Base-by-base conservation (phyloP, 768 basidiomycete species). In the Amanita rubescens region DNA sequence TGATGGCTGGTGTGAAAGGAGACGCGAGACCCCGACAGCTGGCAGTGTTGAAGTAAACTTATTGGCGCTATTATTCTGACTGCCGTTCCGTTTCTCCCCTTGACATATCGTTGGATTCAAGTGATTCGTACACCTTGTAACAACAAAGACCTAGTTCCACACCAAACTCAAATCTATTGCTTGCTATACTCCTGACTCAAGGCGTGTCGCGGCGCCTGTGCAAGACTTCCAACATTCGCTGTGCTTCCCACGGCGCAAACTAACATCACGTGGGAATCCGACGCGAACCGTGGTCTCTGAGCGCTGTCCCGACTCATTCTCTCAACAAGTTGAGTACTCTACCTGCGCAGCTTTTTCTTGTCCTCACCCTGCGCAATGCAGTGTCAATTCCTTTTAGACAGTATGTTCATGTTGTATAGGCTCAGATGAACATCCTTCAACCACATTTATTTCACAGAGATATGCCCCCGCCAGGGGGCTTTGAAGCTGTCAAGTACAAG, bases 391-490 rank as follows among this genome's bases (percentile, higher is more conserved):
- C 80, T 33, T 85, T 77, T 65, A 71, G 80, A 73, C 82, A 86
- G 84, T 85, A 65, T 60, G 83, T 59, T 49, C 59, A 58, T 66
- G 65, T 65, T 62, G 55, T 62, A 22, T 1, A 37, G n/a, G 24
- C 12, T 19, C n/a, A 14, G 27, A 17, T 15, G 17, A 32, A 38
- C 32, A 24, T 63, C 63, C 35, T 35, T 41, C 55, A n/a, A n/a
- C n/a, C n/a, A 60, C 37, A 58, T 56, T 12, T 27, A n/a, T 35
- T 60, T 53, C 56, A 55, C 71, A 96, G 94, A 71, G 95, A 99
- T 65, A 87, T 99, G 84, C 95, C 95, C 62, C 95, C 95, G 38
- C 61, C 83, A 42, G 94, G 93, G 57, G 95, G 95, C 2, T 99
- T 95, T 71, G 93, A 90, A 65, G 72, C 86, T 25, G 72, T 99